Evolutionary conservation across 164 flowering plant species (phyloP).

Genomic region (Paratinospora sagittata): DNA sequence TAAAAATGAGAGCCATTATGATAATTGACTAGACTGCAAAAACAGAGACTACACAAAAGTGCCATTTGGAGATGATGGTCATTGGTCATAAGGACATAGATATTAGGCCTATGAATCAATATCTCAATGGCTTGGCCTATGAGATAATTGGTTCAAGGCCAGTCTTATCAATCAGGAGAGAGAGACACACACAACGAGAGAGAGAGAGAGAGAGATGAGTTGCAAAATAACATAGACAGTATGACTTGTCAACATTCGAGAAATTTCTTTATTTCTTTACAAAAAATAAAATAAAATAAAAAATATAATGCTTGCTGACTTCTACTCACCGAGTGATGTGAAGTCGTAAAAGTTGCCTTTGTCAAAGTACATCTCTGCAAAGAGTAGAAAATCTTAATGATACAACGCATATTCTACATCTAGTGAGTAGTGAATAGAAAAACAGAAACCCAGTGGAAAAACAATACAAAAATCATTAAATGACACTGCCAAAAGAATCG

Average conservation of each 20-base stretch:
- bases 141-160: not conserved
- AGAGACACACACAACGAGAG: not conserved
- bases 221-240: too few relatives aligned
- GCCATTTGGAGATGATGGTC: not conserved
- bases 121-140: not conserved
- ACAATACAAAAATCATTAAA: not conserved
- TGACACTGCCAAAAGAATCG: not conserved
- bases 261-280: not conserved
- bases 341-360: slow-evolving; percentile 94
- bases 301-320: not conserved
- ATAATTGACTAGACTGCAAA: not conserved
- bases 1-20: not conserved
- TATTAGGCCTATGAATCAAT: not conserved
- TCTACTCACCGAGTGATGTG: slow-evolving; percentile 85
- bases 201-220: too few relatives aligned
- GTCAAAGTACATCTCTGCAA: slow-evolving; percentile 92
- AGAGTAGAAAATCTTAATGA: slow-evolving; percentile 11
- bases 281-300: not conserved
- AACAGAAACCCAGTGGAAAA: not conserved
- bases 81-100: not conserved
- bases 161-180: not conserved
- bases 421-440: not conserved
- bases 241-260: not conserved
- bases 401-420: not conserved
- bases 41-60: not conserved